Evolutionary conservation across 2,329 filamentous ascomycete species (phyloP).

Genomic region (Alternaria sp.): DNA sequence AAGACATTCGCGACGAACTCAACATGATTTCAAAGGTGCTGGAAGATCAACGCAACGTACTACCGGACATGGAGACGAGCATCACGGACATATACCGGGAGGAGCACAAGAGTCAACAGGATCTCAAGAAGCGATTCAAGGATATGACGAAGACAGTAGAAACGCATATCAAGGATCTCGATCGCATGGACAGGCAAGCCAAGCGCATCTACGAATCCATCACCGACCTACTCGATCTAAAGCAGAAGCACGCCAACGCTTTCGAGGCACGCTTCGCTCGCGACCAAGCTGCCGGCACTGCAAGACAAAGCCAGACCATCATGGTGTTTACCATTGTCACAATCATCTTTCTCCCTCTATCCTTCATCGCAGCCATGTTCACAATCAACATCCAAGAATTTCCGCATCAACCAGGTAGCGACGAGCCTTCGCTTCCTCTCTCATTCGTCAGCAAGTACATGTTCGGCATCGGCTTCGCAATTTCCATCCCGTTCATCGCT

Average conservation of each 20-base stretch:
- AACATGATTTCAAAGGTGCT: slow-evolving; percentile 66
- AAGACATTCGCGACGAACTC: slow-evolving; percentile 72
- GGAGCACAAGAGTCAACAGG: slow-evolving; percentile 48
- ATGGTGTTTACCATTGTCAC: slow-evolving; percentile 67
- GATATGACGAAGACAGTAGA: slow-evolving; percentile 66
- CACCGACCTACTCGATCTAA: slow-evolving; percentile 69
- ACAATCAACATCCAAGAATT: slow-evolving; percentile 62
- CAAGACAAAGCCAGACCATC: slow-evolving; percentile 62
- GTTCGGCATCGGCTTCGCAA: slow-evolving; percentile 62
- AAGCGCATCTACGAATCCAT: slow-evolving; percentile 66
- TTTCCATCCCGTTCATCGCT: slow-evolving; percentile 59
- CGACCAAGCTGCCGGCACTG: slow-evolving; percentile 67
- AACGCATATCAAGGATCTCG: slow-evolving; percentile 65
- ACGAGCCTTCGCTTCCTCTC: slow-evolving; percentile 50
- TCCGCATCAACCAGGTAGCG: slow-evolving; percentile 40
- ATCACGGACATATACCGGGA: slow-evolving; percentile 50
- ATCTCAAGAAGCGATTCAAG: slow-evolving; percentile 61
- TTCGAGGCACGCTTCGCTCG: slow-evolving; percentile 68
- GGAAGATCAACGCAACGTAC: slow-evolving; percentile 56
- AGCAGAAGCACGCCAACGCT: slow-evolving; percentile 73
- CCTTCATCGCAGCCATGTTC: slow-evolving; percentile 64
- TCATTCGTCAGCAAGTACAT: slow-evolving; percentile 63
- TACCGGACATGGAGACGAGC: slow-evolving; percentile 56
- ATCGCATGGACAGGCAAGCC: slow-evolving; percentile 69
- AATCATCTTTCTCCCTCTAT: slow-evolving; percentile 63